A percentile compares a stretch with the other conserved stretches of the same genome.
phyloP scores from a whole-genome alignment of 192 early-diverging fungal species.

The Mortierella alpina region DNA sequence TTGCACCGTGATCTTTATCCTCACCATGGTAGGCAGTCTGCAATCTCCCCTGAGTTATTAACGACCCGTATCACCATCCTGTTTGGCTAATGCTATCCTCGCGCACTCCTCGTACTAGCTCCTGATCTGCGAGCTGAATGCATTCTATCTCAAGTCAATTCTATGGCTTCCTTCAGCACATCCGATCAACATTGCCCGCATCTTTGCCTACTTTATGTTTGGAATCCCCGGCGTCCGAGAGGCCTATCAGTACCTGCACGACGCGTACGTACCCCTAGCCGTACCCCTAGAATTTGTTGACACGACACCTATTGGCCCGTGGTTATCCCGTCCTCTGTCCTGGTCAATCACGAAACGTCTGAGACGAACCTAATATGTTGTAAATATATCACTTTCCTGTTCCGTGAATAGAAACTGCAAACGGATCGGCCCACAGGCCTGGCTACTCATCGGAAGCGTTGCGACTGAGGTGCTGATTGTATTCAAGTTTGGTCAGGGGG shows the following conservation, averaged over 20 bases:
- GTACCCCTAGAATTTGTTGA: background rate
- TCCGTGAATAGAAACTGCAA: conserved; percentile 70
- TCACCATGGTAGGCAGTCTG: conserved; percentile 70
- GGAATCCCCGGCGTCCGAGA: conserved; percentile 89
- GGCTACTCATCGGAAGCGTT: conserved; percentile 78
- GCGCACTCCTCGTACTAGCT: conserved; percentile 55
- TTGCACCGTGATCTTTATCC: conserved; percentile 76
- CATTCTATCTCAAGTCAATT: conserved; percentile 94
- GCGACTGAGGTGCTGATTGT: conserved; percentile 91
- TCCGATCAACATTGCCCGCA: conserved; percentile 79
- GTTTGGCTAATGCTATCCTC: conserved; percentile 2
- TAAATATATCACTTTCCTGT: background rate
- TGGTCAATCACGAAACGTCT: too few species aligned
- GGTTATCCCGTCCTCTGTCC: background rate
- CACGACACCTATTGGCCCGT: too few species aligned
- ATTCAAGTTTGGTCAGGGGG: conserved; percentile 87
- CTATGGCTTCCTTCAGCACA: conserved; percentile 93
- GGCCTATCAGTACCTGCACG: conserved; percentile 89
- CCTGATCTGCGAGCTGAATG: conserved; percentile 87
- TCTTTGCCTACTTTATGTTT: conserved; percentile 87
- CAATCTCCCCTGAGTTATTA: too few species aligned
- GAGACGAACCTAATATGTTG: too few species aligned
- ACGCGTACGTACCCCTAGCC: conserved; percentile 27
- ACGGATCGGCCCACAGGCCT: background rate
- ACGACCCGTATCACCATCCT: too few species aligned